Evolutionary conservation across 2,329 filamentous ascomycete species (phyloP), one percentile per base, ranked within the genome.

Genomic region (Sphaceloma murrayae): DNA sequence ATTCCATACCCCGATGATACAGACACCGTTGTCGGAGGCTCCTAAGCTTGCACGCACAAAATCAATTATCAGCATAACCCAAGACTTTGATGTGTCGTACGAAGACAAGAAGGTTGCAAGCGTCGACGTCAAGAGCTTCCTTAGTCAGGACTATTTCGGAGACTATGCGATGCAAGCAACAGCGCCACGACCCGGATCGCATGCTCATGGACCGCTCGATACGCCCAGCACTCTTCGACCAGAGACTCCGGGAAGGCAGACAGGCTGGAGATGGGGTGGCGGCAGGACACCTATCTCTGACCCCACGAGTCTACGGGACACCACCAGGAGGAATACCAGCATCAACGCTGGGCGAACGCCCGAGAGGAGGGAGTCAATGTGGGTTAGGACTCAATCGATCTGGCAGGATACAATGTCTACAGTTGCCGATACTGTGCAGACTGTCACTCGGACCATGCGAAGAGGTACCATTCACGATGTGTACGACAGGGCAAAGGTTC

Each of bases 401-500:
- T 40, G 36, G 36, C 36, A 40, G 10, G 36, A 40, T 17, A 40
- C 36, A 9, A 17, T 40, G 19, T 14, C 24, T 26, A 40, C 36
- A 16, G 46, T 49, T 18, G 39, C 31, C 19, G 32, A 13, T 13
- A 43, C 19, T 5, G 3, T 46, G 18, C 27, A 34, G n/a, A 17
- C 21, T 3, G 17, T 18, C 5, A 22, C 19, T 4, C 36, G 34
- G 18, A 34, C 27, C 34, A 19, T 34, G 21, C 45, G 44, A 7
- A 33, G 48, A 13, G 42, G 24, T 13, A 38, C 40, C 10, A 45
- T 62, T 19, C 40, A 45, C 13, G 49, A 53, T 18, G 43, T 53
- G 3, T 55, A 55, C 31, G 52, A 54, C 8, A 49, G 52, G 30
- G 53, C 53, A 3, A 54, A 55, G 34, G 29, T 32, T 11, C 46